Evolutionary conservation across 2,329 filamentous ascomycete species (phyloP).

Genomic region (Colletotrichum sp.): DNA sequence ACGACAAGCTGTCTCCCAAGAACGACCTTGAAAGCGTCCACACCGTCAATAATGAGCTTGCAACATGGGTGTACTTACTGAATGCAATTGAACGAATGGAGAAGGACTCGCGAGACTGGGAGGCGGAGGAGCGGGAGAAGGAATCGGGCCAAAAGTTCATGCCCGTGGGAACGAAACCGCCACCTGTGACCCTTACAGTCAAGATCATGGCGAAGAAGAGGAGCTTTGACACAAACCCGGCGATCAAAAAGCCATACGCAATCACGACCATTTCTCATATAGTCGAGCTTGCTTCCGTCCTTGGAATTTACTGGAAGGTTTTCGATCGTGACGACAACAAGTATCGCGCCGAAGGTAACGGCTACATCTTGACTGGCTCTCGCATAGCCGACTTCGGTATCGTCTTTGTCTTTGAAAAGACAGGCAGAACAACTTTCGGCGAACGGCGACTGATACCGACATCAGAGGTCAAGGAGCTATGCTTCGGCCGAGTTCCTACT

Average conservation of each 20-base stretch:
- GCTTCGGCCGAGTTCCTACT: slow-evolving; percentile 45
- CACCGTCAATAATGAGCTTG: slow-evolving; percentile 4
- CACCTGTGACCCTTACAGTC: background rate
- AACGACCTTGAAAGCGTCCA: background rate
- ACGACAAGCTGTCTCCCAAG: no score
- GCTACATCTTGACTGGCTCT: slow-evolving; percentile 35
- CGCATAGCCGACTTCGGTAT: slow-evolving; percentile 39
- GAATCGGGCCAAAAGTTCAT: background rate
- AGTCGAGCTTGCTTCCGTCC: slow-evolving; percentile 37
- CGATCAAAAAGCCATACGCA: slow-evolving; percentile 34
- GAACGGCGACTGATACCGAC: slow-evolving; percentile 40
- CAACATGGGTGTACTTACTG: background rate
- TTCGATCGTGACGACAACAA: slow-evolving; percentile 41
- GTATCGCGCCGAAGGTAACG: slow-evolving; percentile 41
- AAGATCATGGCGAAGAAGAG: background rate
- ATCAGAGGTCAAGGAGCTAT: slow-evolving; percentile 40
- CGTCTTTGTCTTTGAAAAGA: slow-evolving; percentile 42
- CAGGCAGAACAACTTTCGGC: slow-evolving; percentile 36
- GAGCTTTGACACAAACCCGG: slow-evolving; percentile 1
- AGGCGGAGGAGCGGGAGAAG: background rate
- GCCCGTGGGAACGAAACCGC: background rate
- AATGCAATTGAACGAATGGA: slow-evolving; percentile 9
- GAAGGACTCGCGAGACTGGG: background rate
- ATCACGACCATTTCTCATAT: slow-evolving; percentile 40
- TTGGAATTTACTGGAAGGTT: slow-evolving; percentile 46